These are phyloP conservation scores for Saccharomycopsis sp. DNA, from an alignment of 805 yeast species.

Conservation along the genomic window DNA sequence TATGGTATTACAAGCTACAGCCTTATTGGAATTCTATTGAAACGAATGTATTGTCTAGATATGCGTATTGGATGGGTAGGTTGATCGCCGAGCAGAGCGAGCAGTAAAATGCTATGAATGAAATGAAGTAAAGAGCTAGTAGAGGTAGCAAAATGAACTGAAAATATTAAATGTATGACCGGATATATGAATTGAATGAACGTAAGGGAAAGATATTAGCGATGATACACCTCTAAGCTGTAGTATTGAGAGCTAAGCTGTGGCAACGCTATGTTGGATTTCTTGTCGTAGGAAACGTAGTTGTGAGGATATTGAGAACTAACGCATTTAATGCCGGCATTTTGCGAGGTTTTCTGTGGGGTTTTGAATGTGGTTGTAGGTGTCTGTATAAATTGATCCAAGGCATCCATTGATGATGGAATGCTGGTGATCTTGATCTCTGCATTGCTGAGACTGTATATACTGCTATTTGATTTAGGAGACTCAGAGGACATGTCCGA, in stretches of 20 bases:
- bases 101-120: not conserved
- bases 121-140: not conserved
- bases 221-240: slow-evolving; percentile 16
- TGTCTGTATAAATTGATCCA: slow-evolving; percentile 17
- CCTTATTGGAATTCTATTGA: not conserved
- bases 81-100: no score
- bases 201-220: not conserved
- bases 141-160: not conserved
- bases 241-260: slow-evolving; percentile 10
- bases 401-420: slow-evolving; percentile 6
- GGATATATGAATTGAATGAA: not conserved
- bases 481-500: slow-evolving; percentile 8
- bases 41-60: not conserved
- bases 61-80: not conserved
- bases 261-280: not conserved
- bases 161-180: not conserved
- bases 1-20: no score
- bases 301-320: slow-evolving; percentile 12
- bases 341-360: not conserved
- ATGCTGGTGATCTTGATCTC: slow-evolving; percentile 11
- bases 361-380: slow-evolving; percentile 16
- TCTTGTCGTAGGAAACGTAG: slow-evolving; percentile 8
- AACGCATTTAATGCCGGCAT: slow-evolving; percentile 3
- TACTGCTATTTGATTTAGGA: slow-evolving; percentile 13
- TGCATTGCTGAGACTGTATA: slow-evolving; percentile 1